phyloP scores from a whole-genome alignment of 2,329 filamentous ascomycete species.

The Seiridium unicorne region DNA sequence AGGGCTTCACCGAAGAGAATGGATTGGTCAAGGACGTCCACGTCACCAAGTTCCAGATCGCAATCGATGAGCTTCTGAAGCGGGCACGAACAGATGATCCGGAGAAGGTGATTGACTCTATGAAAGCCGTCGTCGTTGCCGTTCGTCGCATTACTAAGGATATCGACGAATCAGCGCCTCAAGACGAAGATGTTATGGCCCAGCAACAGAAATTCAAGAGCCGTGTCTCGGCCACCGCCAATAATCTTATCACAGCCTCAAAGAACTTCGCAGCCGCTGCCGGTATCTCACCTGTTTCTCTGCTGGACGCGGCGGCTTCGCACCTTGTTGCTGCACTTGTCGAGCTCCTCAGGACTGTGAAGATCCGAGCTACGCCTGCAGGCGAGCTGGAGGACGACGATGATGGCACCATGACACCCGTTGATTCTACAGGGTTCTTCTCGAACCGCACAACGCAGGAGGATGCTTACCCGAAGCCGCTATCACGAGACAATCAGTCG shows the following conservation, averaged over 20 bases:
- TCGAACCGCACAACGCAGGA: constrained; percentile 43
- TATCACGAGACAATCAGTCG: constrained; percentile 30
- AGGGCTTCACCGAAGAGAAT: constrained; percentile 65
- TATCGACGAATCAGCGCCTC: constrained; percentile 59
- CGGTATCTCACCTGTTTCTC: constrained; percentile 87
- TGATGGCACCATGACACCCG: constrained; percentile 62
- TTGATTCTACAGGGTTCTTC: constrained; percentile 69
- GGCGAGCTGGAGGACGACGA: constrained; percentile 78
- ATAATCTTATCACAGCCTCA: constrained; percentile 90
- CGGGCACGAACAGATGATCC: constrained; percentile 73
- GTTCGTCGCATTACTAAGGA: constrained; percentile 85
- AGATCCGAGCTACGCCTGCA: constrained; percentile 74
- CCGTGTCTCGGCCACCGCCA: constrained; percentile 87
- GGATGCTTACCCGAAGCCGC: constrained; percentile 30
- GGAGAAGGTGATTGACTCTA: constrained; percentile 73
- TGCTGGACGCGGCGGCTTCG: constrained; percentile 89
- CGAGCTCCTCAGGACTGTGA: constrained; percentile 79
- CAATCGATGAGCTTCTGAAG: constrained; percentile 86
- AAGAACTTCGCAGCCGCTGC: constrained; percentile 85
- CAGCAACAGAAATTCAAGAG: constrained; percentile 71
- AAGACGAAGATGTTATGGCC: constrained; percentile 52
- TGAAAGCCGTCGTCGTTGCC: constrained; percentile 81
- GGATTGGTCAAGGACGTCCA: constrained; percentile 89
- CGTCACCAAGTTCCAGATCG: constrained; percentile 91
- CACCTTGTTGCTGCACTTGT: constrained; percentile 85